These are phyloP conservation scores for Entomortierella beljakovae DNA, from an alignment of 192 early-diverging fungal species.

Conservation along the genomic window DNA sequence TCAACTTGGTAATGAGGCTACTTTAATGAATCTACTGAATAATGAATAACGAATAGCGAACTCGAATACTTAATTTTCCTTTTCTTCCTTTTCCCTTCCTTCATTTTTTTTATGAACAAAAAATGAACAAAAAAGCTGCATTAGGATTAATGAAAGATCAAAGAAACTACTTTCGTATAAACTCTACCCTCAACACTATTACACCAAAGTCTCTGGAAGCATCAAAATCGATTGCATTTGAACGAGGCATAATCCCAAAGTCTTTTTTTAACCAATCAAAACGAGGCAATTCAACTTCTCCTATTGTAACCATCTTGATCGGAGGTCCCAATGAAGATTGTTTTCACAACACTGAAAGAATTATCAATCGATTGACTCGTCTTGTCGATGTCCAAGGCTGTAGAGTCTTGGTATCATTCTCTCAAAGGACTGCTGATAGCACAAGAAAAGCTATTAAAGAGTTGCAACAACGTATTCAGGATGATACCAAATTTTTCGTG, in stretches of 20 bases:
- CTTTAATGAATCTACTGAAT: background rate
- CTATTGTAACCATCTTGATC: slow-evolving; percentile 30
- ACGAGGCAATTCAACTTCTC: background rate
- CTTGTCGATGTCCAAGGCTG: slow-evolving; percentile 32
- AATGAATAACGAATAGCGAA: background rate
- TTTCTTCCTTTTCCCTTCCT: background rate
- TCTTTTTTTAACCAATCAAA: slow-evolving; percentile 2
- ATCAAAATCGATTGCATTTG: slow-evolving; percentile 1
- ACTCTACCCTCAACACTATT: slow-evolving; percentile 45
- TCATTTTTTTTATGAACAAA: background rate
- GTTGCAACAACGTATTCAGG: slow-evolving; percentile 3
- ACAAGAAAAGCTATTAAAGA: slow-evolving; percentile 15
- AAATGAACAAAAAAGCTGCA: slow-evolving; percentile 15
- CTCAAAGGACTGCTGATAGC: slow-evolving; percentile 38
- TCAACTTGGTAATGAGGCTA: slow-evolving; percentile 49
- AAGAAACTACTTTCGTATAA: slow-evolving; percentile 45
- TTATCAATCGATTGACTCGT: slow-evolving; percentile 27
- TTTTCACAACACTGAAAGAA: slow-evolving; percentile 41
- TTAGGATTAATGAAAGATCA: slow-evolving; percentile 55
- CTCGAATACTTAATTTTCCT: background rate
- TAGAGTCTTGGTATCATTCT: slow-evolving; percentile 30
- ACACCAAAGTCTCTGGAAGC: slow-evolving; percentile 17
- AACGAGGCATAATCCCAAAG: slow-evolving; percentile 21
- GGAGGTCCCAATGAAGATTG: slow-evolving; percentile 49
- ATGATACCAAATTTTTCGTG: slow-evolving; percentile 26